Conservation (phyloP, 2,329 filamentous ascomycete genomes). For the Penicillium sclerotiorum region DNA sequence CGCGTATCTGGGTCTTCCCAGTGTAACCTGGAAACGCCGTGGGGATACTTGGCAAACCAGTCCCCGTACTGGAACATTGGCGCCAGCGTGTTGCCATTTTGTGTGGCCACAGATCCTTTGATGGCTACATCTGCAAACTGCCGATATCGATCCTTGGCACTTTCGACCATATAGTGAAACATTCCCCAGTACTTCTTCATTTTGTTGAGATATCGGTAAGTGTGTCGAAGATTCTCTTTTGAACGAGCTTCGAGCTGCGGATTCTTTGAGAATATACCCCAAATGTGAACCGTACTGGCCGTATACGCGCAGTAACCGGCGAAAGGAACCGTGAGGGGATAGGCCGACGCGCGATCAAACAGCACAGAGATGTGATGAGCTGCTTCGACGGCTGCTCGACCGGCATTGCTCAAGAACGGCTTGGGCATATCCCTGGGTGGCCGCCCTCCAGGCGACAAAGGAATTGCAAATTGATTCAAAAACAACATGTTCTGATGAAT, state of each 20-base stretch:
- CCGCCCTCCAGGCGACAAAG: slow-evolving; percentile 65
- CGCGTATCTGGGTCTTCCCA: slow-evolving; percentile 73
- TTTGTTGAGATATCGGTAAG: slow-evolving; percentile 85
- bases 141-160: slow-evolving; percentile 84
- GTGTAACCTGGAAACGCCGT: slow-evolving; percentile 82
- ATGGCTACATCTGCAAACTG: slow-evolving; percentile 79
- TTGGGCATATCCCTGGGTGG: slow-evolving; percentile 72
- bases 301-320: slow-evolving; percentile 93
- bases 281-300: slow-evolving; percentile 91
- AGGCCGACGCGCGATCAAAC: slow-evolving; percentile 76
- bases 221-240: slow-evolving; percentile 82
- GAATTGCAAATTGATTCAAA: slow-evolving; percentile 82
- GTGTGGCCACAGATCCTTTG: slow-evolving; percentile 57
- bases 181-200: slow-evolving; percentile 99
- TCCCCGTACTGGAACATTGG: slow-evolving; percentile 93
- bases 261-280: slow-evolving; percentile 87
- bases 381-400: slow-evolving; percentile 75
- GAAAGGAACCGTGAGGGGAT: slow-evolving; percentile 85
- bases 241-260: slow-evolving; percentile 72
- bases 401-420: slow-evolving; percentile 74
- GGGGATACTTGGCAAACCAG: slow-evolving; percentile 94
- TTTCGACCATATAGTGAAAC: slow-evolving; percentile 96
- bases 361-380: slow-evolving; percentile 85
- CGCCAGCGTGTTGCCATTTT: slow-evolving; percentile 47
- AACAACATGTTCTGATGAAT: slow-evolving; percentile 89